A percentile compares a stretch with the other conserved stretches of the same genome.
phyloP scores from a whole-genome alignment of 108 stramenopile species.

The Nitzschia sp. region DNA sequence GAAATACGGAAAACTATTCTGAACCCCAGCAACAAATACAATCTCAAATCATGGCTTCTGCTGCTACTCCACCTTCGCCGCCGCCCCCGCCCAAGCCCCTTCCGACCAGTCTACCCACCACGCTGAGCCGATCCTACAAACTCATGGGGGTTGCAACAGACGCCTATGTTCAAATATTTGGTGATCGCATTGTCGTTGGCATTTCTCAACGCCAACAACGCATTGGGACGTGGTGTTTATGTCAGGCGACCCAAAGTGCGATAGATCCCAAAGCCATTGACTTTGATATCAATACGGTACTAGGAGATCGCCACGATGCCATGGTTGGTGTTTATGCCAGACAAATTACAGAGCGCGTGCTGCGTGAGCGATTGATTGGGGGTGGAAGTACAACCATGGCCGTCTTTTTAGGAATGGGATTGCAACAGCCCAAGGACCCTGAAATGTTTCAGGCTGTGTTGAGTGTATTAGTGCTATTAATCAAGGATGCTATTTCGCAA shows the following conservation, averaged over 20 bases:
- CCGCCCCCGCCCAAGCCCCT: constrained; percentile 2
- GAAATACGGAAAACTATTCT: no score
- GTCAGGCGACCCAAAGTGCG: constrained; percentile 32
- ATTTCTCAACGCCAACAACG: constrained; percentile 35
- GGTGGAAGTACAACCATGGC: constrained; percentile 15
- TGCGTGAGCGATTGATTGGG: constrained; percentile 11
- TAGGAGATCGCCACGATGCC: constrained; percentile 48
- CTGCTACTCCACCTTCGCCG: neutral
- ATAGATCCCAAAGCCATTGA: constrained; percentile 40
- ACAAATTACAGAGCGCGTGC: constrained; percentile 30
- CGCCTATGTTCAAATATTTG: constrained; percentile 48
- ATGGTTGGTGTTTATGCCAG: constrained; percentile 51
- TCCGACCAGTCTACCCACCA: constrained; percentile 29
- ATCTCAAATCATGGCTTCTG: no score
- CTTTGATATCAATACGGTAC: constrained; percentile 35
- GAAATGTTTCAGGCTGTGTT: constrained; percentile 31
- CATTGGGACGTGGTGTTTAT: constrained; percentile 46
- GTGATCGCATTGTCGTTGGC: constrained; percentile 51
- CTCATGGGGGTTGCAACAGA: constrained; percentile 40
- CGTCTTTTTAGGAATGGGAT: constrained; percentile 46
- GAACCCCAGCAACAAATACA: no score
- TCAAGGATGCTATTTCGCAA: constrained; percentile 25
- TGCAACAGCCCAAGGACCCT: constrained; percentile 22
- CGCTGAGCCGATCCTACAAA: constrained; percentile 39
- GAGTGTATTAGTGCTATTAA: constrained; percentile 26